Conservation (phyloP, 176 grass and related monocot species). For the Triticum turgidum region DNA sequence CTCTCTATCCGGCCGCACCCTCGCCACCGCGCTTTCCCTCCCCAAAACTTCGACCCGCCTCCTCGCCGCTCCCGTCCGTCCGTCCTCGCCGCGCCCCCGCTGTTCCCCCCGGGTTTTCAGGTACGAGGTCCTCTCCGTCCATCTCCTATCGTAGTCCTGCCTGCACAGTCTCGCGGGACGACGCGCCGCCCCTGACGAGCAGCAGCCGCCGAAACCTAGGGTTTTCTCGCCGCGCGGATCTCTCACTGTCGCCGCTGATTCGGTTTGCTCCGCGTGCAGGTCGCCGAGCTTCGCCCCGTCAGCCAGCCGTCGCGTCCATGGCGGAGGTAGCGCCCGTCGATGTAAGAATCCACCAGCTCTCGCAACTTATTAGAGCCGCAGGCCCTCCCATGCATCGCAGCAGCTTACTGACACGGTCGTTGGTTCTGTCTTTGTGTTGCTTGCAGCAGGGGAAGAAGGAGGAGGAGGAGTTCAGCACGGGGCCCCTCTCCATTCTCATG, state of each 20-base stretch:
- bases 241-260: neutral
- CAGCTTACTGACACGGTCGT: neutral
- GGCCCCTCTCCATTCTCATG: conserved; percentile 61
- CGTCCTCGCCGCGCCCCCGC: neutral
- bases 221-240: neutral
- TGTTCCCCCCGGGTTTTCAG: neutral
- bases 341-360: neutral
- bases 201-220: neutral
- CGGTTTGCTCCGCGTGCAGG: neutral
- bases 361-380: neutral
- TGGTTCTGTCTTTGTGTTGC: neutral
- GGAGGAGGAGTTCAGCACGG: conserved; percentile 67
- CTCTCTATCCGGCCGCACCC: neutral
- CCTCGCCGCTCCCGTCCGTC: neutral
- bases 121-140: neutral
- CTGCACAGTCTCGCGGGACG: neutral
- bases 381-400: too few species aligned
- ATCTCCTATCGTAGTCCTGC: neutral
- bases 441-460: conserved; percentile 50
- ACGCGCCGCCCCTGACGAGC: neutral
- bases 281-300: neutral
- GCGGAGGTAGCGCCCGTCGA: conserved; percentile 30
- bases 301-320: conserved; percentile 26
- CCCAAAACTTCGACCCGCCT: neutral
- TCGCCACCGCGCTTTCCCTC: neutral